Conservation (phyloP, 192 early-diverging fungal genomes). For the Entomortierella beljakovae region DNA sequence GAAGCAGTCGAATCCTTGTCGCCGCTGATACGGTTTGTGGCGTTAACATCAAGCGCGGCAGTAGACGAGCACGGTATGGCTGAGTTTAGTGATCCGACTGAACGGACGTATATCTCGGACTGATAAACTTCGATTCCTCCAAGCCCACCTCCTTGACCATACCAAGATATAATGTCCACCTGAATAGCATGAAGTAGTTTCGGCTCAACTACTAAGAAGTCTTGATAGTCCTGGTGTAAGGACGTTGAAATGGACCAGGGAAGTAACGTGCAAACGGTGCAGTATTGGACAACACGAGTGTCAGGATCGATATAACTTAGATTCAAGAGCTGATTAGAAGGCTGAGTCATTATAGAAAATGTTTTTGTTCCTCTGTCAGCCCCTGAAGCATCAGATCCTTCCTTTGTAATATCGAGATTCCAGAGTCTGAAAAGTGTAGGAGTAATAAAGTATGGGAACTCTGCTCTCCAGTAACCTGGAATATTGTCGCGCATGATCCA, state of each 20-base stretch:
- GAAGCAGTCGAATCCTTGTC: slow-evolving; percentile 16
- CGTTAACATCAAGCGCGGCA: not conserved
- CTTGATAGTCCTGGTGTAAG: slow-evolving; percentile 49
- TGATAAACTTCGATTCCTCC: slow-evolving; percentile 54
- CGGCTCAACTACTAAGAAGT: slow-evolving; percentile 56
- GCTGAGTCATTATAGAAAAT: slow-evolving; percentile 71
- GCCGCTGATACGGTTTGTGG: not conserved
- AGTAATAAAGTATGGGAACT: slow-evolving; percentile 64
- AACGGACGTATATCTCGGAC: slow-evolving; percentile 32
- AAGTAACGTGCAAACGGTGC: slow-evolving; percentile 53
- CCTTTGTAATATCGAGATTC: slow-evolving; percentile 56
- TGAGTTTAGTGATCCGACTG: slow-evolving; percentile 20
- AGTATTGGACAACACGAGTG: slow-evolving; percentile 54
- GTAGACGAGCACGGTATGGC: not conserved
- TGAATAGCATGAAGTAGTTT: slow-evolving; percentile 62
- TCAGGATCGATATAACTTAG: slow-evolving; percentile 73
- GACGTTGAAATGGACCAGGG: not conserved
- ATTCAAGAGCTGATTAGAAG: slow-evolving; percentile 64
- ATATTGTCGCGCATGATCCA: slow-evolving; percentile 78
- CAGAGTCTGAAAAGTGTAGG: slow-evolving; percentile 75
- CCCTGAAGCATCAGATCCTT: slow-evolving; percentile 15
- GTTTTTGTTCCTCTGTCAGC: slow-evolving; percentile 71
- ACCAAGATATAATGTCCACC: slow-evolving; percentile 69
- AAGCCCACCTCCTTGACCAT: slow-evolving; percentile 58
- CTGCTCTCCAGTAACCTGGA: slow-evolving; percentile 74